These are phyloP conservation scores for Alternaria arbusti DNA, from an alignment of 2,329 filamentous ascomycete species.

Conservation along the genomic window DNA sequence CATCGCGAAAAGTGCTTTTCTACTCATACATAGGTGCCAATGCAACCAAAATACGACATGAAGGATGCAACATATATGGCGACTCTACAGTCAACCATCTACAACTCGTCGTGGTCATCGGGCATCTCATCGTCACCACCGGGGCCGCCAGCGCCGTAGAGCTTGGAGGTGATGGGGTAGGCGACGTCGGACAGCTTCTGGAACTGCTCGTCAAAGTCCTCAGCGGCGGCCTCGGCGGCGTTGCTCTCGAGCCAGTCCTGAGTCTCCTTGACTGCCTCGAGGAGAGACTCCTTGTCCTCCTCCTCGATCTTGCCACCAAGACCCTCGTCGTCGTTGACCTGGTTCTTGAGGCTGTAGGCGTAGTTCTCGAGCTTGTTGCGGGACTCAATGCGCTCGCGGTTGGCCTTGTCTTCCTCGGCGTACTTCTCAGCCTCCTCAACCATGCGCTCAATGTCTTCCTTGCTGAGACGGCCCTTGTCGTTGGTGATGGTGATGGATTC, in stretches of 20 bases:
- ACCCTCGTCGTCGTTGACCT: constrained; percentile 94
- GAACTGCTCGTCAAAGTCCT: constrained; percentile 99
- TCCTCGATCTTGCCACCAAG: constrained; percentile 98
- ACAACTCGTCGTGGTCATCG: constrained; percentile 58
- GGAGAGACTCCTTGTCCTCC: constrained; percentile 95
- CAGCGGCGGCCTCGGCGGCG: constrained; percentile 78
- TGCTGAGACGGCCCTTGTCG: constrained; percentile 96
- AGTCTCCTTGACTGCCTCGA: constrained; percentile 96
- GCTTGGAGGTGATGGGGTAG: constrained; percentile 98
- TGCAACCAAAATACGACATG: constrained; percentile 21
- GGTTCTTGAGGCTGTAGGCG: constrained; percentile 98
- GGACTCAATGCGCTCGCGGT: constrained; percentile 93
- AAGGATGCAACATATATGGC: constrained; percentile 28
- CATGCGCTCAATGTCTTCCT: constrained; percentile 99
- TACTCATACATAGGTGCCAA: constrained; percentile 37
- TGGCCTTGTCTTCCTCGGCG: constrained; percentile 98
- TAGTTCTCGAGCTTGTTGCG: constrained; percentile 99
- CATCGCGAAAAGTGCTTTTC: constrained; percentile 13
- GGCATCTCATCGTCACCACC: constrained; percentile 70
- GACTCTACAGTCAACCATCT: constrained; percentile 20
- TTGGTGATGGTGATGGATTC: constrained; percentile 99
- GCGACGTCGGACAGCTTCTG: constrained; percentile 97
- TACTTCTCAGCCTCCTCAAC: constrained; percentile 98
- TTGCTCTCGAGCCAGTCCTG: constrained; percentile 98
- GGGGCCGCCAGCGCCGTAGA: constrained; percentile 75